Percentiles rank a stretch among this genome's conserved stretches.
Conservation (phyloP, 2,329 filamentous ascomycete species). For the Sarocladium brachiariae region DNA sequence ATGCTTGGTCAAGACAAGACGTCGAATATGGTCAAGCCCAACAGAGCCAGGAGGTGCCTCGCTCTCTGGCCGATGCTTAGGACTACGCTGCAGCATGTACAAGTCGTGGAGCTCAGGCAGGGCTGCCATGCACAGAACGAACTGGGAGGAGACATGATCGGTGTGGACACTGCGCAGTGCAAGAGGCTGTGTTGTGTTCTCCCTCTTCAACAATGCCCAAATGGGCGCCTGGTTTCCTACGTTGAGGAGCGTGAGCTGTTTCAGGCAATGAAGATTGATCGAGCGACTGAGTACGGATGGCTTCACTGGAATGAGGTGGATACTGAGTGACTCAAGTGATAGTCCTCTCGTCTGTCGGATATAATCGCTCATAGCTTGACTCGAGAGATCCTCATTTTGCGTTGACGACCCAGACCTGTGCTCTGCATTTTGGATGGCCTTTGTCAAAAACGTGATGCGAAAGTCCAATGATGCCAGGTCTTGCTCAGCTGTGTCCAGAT, state of each 20-base stretch:
- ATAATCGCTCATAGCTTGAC: constrained; percentile 41
- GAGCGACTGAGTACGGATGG: constrained; percentile 48
- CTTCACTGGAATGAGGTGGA: constrained; percentile 55
- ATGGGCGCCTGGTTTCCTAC: constrained; percentile 55
- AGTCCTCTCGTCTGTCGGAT: constrained; percentile 52
- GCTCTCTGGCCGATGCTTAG: constrained; percentile 45
- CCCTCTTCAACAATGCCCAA: constrained; percentile 49
- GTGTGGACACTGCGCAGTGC: constrained; percentile 53
- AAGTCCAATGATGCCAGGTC: neutral
- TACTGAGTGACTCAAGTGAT: constrained; percentile 44
- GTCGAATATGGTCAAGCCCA: constrained; percentile 52
- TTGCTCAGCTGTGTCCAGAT: neutral
- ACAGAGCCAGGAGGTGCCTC: constrained; percentile 43
- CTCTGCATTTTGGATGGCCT: neutral
- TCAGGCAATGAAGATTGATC: constrained; percentile 51
- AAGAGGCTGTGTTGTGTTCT: constrained; percentile 45
- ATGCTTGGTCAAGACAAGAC: constrained; percentile 51
- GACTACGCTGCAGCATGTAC: constrained; percentile 49
- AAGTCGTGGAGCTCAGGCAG: constrained; percentile 50
- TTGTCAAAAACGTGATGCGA: neutral
- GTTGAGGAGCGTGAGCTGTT: constrained; percentile 53
- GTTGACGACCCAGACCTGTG: neutral
- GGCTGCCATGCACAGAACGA: constrained; percentile 47
- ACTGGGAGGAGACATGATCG: constrained; percentile 51
- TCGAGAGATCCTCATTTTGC: constrained; percentile 4